Conservation (phyloP, 2,329 filamentous ascomycete species). For the Aspergillus novoparasiticus region DNA sequence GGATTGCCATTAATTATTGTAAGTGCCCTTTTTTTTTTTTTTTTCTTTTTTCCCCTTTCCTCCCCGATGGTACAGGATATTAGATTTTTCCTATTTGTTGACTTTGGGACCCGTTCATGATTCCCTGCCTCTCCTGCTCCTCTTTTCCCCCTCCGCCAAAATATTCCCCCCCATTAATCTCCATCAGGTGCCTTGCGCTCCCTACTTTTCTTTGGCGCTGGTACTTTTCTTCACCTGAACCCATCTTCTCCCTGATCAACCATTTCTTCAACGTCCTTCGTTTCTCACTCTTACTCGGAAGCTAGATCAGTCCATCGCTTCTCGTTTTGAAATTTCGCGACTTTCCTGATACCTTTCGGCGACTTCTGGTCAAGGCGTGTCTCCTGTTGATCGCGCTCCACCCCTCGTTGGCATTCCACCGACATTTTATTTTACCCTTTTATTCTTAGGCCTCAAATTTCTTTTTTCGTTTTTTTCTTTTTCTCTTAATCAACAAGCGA, state of each 20-base stretch:
- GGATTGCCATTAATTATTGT: constrained; percentile 1
- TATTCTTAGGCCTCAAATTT: constrained; percentile 6
- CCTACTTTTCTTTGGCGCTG: constrained; percentile 12
- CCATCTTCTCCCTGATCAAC: constrained; percentile 2
- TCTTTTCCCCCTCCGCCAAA: constrained; percentile 5
- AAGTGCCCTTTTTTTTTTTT: constrained; percentile 1
- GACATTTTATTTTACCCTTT: constrained; percentile 4
- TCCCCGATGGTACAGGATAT: neutral
- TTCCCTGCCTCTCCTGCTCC: constrained; percentile 6
- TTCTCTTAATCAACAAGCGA: constrained; percentile 4
- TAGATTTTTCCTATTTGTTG: neutral
- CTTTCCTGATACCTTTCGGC: constrained; percentile 9
- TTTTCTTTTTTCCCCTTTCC: neutral
- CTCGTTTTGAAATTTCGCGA: constrained; percentile 7
- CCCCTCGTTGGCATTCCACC: constrained; percentile 18
- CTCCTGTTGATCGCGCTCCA: constrained; percentile 18
- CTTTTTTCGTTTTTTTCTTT: constrained; percentile 9
- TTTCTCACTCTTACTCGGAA: constrained; percentile 9
- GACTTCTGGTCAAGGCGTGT: constrained; percentile 9
- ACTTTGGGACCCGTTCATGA: neutral
- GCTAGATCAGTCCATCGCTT: constrained; percentile 10
- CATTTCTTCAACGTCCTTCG: neutral
- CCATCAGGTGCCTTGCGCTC: constrained; percentile 21
- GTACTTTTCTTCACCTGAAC: constrained; percentile 5
- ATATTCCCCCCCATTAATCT: constrained; percentile 16